Percentiles rank a stretch among this genome's conserved stretches.
Evolutionary conservation across 805 yeast genomes (phyloP).

Genomic region (Wickerhamiella occidentalis): DNA sequence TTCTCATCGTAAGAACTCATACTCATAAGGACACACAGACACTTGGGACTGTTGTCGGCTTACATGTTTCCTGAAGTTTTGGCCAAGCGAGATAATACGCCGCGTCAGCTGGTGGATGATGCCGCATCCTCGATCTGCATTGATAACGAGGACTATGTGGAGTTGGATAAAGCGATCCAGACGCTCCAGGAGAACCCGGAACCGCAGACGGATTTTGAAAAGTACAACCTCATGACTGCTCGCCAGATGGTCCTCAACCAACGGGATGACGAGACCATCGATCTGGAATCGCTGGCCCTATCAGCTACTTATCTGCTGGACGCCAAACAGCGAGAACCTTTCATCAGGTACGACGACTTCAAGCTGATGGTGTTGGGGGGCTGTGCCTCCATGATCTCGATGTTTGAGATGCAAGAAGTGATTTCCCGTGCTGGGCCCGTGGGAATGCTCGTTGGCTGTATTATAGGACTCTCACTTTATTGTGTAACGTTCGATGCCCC

Average conservation of each 20-base stretch:
- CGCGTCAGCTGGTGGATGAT: conserved; percentile 19
- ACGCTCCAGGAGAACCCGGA: conserved; percentile 14
- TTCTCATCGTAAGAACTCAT: no score
- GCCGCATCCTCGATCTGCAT: conserved; percentile 26
- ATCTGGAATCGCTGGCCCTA: not conserved
- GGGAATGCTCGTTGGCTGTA: conserved; percentile 14
- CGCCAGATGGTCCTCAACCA: conserved; percentile 18
- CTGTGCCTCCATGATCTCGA: conserved; percentile 12
- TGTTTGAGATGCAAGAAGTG: conserved; percentile 12
- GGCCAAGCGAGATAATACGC: not conserved
- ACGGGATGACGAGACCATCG: conserved; percentile 9
- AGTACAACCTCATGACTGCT: conserved; percentile 24
- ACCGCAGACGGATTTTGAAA: conserved; percentile 22
- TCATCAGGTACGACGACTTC: conserved; percentile 13
- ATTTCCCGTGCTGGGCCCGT: conserved; percentile 17
- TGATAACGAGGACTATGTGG: conserved; percentile 24
- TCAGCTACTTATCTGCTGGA: not conserved
- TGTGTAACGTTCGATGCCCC: conserved; percentile 16
- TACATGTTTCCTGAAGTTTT: conserved; percentile 6
- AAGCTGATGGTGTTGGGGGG: conserved; percentile 16
- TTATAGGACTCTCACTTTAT: conserved; percentile 11
- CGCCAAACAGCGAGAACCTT: conserved; percentile 2
- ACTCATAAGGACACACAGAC: no score
- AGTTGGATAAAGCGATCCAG: conserved; percentile 21
- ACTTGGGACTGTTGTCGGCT: not conserved